Percentiles rank a stretch among this genome's conserved stretches.
These are phyloP conservation scores for Trametes cingulata DNA, from an alignment of 768 basidiomycete species.

Conservation along the genomic window DNA sequence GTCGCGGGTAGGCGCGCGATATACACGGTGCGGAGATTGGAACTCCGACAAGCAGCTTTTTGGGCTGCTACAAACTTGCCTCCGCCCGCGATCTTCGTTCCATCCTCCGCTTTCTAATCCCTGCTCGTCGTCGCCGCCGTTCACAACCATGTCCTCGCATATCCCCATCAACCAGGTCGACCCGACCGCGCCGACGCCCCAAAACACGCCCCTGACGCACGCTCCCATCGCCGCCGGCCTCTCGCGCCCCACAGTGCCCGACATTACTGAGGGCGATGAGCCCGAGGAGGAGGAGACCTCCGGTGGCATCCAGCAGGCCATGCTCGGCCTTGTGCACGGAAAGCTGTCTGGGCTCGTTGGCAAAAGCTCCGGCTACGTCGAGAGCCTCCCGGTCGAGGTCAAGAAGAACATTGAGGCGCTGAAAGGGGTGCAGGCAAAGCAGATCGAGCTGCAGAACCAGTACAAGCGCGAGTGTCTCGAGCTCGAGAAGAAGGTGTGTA, in stretches of 20 bases:
- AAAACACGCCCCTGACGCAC: conserved; percentile 86
- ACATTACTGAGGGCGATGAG: conserved; percentile 82
- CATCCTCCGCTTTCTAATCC: conserved; percentile 20
- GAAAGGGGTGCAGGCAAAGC: conserved; percentile 92
- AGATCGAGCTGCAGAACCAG: conserved; percentile 87
- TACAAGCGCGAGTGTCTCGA: conserved; percentile 95
- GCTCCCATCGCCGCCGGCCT: conserved; percentile 79
- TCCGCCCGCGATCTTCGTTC: conserved; percentile 8
- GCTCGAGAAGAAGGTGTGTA: conserved; percentile 88
- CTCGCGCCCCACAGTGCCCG: conserved; percentile 86
- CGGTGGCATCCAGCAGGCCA: conserved; percentile 57
- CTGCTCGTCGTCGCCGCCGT: conserved; percentile 14
- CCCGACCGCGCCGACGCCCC: conserved; percentile 87
- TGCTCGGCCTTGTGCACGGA: conserved; percentile 86
- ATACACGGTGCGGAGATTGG: conserved; percentile 11
- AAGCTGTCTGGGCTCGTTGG: conserved; percentile 85
- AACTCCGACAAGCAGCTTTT: conserved; percentile 21
- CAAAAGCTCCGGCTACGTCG: conserved; percentile 93
- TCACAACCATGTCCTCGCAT: conserved; percentile 60
- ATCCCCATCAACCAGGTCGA: conserved; percentile 59
- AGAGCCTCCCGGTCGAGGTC: conserved; percentile 77
- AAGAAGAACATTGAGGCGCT: conserved; percentile 87
- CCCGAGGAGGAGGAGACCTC: conserved; percentile 54
- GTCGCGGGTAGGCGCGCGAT: conserved; percentile 9
- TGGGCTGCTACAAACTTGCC: conserved; percentile 3